Base-by-base conservation (phyloP, 805 yeast species). In the Wickerhamomyces sydowiorum region DNA sequence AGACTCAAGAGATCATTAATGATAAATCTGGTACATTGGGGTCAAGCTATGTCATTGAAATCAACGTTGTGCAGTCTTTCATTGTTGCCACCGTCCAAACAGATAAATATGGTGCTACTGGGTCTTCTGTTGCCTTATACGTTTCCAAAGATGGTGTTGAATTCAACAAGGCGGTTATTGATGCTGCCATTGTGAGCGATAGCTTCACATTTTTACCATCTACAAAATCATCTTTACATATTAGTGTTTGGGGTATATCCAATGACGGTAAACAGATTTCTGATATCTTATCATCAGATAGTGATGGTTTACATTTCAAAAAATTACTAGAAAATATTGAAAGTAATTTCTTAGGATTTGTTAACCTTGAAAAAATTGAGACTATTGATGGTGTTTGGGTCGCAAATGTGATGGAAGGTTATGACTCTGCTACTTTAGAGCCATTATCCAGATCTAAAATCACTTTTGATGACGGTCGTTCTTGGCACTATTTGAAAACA, bases 301-400 rank as follows among this genome's bases (percentile, higher is more conserved):
- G 46, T 33, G 62, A 75, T 7, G 91, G 93, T 3, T 50, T 74
- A 34, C 67, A 66, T 36, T 81, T 75, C 59, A 57, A 52, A 5
- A 69, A 66, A 37, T 52, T 73, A n/a, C 51, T 76, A 27, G 69
- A 65, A 2, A 54, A 67, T 10, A 60, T 70, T 21, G 56, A 62
- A 28, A 64, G 62, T 4, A 52, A 56, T 28, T 44, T 52, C 6
- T 36, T 49, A n/a, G 61, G 62, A 6, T 49, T 51, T 33, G 43
- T 59, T 13, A 73, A 73, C 3, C 50, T 67, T 28, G 64, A 71
- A 6, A 62, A 62, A 33, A 51, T 73, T 19, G 69, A 67, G 35
- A 73, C 73, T 39, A 66, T 80, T n/a, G 86, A 82, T 47, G 91
- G 90, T 10, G 74, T 75, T 14, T 76, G 86, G 81, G 53, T 82